Evolutionary conservation across 345 rosid genomes (phyloP), one percentile per base, ranked within the genome.

Genomic region (Hibiscus syriacus): DNA sequence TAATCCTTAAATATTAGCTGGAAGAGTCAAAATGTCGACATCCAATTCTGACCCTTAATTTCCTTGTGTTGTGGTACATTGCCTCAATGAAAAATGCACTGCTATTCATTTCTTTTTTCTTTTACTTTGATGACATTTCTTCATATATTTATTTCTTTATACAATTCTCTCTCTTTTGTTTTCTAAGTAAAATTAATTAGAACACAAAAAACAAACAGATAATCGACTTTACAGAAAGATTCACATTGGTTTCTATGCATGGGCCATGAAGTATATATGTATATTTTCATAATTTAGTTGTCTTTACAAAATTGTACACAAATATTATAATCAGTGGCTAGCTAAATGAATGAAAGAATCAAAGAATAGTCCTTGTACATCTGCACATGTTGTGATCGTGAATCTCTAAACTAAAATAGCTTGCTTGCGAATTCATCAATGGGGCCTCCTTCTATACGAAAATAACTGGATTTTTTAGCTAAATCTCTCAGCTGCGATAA

Each of bases 401-500:
- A 34, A 56, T 29, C 62, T 32, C 5, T 6, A 17, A 26, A 61
- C 70, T 60, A 79, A 29, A 82, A 82, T 6, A 81, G 75, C 81
- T 81, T n/a, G n/a, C n/a, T n/a, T n/a, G n/a, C n/a, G n/a, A n/a
- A n/a, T n/a, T n/a, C n/a, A n/a, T n/a, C n/a, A n/a, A n/a, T n/a
- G n/a, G n/a, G n/a, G n/a, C n/a, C n/a, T n/a, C n/a, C n/a, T n/a
- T n/a, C n/a, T n/a, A n/a, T n/a, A n/a, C n/a, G n/a, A n/a, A n/a
- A n/a, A n/a, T n/a, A n/a, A n/a, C n/a, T n/a, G n/a, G n/a, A 64
- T 66, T 57, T 57, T 23, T 67, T 17, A 57, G 79, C 79, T 52
- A 85, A 62, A 50, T 74, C 27, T 55, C 55, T 78, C 38, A 85
- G 84, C 53, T 85, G 81, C 29, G 83, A 77, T 6, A 72, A 19